phyloP scores from a whole-genome alignment of 371 early-diverging fungal genomes.

The Rhizopus delemar region DNA sequence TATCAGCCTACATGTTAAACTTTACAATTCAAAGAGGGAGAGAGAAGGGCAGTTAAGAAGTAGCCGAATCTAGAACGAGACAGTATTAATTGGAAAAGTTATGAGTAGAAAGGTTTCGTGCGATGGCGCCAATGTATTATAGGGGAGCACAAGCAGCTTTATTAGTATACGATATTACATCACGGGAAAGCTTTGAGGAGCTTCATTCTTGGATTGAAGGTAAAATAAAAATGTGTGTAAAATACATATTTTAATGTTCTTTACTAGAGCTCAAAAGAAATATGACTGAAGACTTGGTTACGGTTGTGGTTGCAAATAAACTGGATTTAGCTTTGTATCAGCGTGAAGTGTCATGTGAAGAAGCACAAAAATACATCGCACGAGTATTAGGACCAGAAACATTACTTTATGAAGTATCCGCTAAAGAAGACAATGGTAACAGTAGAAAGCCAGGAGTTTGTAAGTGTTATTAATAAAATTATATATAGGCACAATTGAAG shows the following conservation, averaged over 20 bases:
- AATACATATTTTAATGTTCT: neutral
- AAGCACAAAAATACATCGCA: conserved; percentile 62
- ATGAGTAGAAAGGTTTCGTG: conserved; percentile 59
- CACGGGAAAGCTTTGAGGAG: conserved; percentile 62
- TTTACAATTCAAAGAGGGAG: neutral
- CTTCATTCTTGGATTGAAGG: conserved; percentile 70
- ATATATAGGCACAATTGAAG: conserved; percentile 52
- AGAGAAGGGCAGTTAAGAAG: neutral
- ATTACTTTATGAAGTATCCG: conserved; percentile 69
- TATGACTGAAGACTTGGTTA: conserved; percentile 69
- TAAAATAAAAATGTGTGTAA: conserved; percentile 13
- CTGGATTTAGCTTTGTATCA: conserved; percentile 64
- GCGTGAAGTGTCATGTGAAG: conserved; percentile 61
- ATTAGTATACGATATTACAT: conserved; percentile 67
- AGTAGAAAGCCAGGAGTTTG: neutral
- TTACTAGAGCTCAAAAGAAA: conserved; percentile 66
- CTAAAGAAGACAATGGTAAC: conserved; percentile 72
- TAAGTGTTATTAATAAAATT: neutral
- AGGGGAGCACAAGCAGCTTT: conserved; percentile 75
- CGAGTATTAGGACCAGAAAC: conserved; percentile 61
- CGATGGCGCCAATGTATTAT: conserved; percentile 81
- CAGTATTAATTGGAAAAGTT: conserved; percentile 1
- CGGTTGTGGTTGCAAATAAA: conserved; percentile 79
- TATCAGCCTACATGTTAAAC: neutral
- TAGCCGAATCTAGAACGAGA: neutral